A percentile compares a stretch with the other conserved stretches of the same genome.
These are phyloP conservation scores for Ampelomyces quisqualis DNA, from an alignment of 2,329 filamentous ascomycete genomes.

Conservation along the genomic window DNA sequence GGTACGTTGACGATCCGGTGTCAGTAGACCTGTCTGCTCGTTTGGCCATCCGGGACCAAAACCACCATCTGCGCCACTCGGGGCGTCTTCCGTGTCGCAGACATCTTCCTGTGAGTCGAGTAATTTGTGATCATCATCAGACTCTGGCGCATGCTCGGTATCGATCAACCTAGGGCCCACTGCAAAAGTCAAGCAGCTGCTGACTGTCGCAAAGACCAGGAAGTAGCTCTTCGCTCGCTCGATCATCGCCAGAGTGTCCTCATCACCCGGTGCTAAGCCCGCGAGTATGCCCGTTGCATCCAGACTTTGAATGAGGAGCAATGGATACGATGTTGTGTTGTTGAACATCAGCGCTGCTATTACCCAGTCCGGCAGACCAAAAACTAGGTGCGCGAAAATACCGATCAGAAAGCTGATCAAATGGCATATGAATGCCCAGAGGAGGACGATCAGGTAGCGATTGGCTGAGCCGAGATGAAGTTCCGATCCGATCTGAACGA, in stretches of 20 bases:
- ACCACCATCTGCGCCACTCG: slow-evolving; percentile 8
- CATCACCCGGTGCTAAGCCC: slow-evolving; percentile 47
- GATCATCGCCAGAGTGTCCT: slow-evolving; percentile 50
- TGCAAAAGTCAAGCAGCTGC: slow-evolving; percentile 63
- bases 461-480: slow-evolving; percentile 49
- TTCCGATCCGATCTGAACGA: slow-evolving; percentile 56
- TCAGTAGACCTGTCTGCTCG: slow-evolving; percentile 21
- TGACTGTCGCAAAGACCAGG: slow-evolving; percentile 63
- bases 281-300: slow-evolving; percentile 59
- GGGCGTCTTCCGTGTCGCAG: slow-evolving; percentile 3
- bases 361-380: slow-evolving; percentile 55
- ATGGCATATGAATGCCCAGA: slow-evolving; percentile 55
- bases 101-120: slow-evolving; percentile 5
- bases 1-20: slow-evolving; percentile 1
- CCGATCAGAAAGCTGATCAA: slow-evolving; percentile 52
- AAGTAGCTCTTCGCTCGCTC: slow-evolving; percentile 65
- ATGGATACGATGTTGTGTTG: slow-evolving; percentile 56
- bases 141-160: slow-evolving; percentile 32
- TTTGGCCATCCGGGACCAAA: slow-evolving; percentile 1
- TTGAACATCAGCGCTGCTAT: slow-evolving; percentile 58
- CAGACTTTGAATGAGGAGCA: slow-evolving; percentile 54
- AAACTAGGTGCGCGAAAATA: slow-evolving; percentile 43
- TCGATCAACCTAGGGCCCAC: slow-evolving; percentile 62
- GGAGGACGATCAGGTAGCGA: slow-evolving; percentile 51
- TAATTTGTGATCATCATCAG: slow-evolving; percentile 18